These are phyloP conservation scores for Chenopodium album DNA, from an alignment of 148 eudicot species.

Conservation along the genomic window DNA sequence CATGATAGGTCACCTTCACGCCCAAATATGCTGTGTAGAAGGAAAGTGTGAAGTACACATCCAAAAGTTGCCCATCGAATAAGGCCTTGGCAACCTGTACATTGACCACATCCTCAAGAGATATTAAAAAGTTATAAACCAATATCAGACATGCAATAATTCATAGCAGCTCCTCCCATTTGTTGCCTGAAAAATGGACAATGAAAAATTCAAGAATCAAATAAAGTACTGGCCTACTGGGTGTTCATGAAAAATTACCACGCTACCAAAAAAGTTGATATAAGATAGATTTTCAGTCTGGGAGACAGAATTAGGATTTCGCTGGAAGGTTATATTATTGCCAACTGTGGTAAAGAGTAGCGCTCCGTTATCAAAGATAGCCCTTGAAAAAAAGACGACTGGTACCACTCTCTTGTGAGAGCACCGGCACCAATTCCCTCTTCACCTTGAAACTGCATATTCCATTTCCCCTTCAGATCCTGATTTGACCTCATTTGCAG, in stretches of 20 bases:
- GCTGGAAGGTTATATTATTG: constrained; percentile 90
- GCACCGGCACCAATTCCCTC: constrained; percentile 99
- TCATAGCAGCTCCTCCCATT: no score
- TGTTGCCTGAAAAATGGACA: no score
- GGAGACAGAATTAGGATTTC: constrained; percentile 94
- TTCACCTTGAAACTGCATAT: constrained; percentile 98
- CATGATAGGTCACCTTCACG: no score
- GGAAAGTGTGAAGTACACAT: no score
- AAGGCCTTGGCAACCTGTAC: no score
- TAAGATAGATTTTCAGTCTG: constrained; percentile 98
- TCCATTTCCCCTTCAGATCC: constrained; percentile 87
- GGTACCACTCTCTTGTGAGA: constrained; percentile 99
- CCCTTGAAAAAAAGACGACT: constrained; percentile 67
- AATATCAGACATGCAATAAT: no score
- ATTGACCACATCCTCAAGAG: no score
- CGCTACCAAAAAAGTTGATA: constrained; percentile 94
- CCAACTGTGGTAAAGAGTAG: constrained; percentile 95
- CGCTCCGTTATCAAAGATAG: constrained; percentile 92
- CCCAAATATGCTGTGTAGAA: no score
- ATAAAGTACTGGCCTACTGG: not conserved
- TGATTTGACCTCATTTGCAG: constrained; percentile 82
- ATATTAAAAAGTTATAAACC: no score
- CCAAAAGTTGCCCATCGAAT: no score
- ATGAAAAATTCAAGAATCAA: constrained; percentile 16
- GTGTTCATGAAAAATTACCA: constrained; percentile 52